Percentiles rank a stretch among this genome's conserved stretches.
Evolutionary conservation across 129 eudicot genomes (phyloP).

Genomic region (Gnaphalium uliginosum): DNA sequence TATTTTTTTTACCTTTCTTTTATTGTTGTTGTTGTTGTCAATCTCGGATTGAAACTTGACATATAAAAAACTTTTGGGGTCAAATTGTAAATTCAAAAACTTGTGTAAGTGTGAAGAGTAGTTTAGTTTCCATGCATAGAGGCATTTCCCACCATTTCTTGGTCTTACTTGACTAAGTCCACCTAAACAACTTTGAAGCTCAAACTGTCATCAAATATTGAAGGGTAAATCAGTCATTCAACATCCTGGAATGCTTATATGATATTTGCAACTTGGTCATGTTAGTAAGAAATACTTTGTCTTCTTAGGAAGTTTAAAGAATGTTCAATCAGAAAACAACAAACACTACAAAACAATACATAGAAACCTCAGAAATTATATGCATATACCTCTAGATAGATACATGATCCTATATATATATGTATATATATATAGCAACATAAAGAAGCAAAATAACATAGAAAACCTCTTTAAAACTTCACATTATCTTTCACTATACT

Average conservation of each 20-base stretch:
- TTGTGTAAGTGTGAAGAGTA: conserved; percentile 2
- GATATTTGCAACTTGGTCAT: conserved; percentile 32
- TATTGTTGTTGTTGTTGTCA: too few relatives aligned
- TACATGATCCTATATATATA: conserved; percentile 20
- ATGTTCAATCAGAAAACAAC: conserved; percentile 39
- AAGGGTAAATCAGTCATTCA: conserved; percentile 39
- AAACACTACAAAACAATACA: conserved; percentile 48
- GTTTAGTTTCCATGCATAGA: conserved; percentile 29
- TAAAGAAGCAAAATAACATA: conserved; percentile 33
- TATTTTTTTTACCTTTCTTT: neutral
- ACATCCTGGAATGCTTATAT: conserved; percentile 20
- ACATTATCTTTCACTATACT: conserved; percentile 12
- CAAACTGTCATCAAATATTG: conserved; percentile 17
- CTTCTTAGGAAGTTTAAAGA: conserved; percentile 27
- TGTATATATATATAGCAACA: conserved; percentile 21
- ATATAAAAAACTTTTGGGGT: conserved; percentile 9
- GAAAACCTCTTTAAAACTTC: conserved; percentile 25
- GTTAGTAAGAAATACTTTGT: conserved; percentile 27
- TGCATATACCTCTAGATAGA: conserved; percentile 11
- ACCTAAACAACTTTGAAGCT: conserved; percentile 2
- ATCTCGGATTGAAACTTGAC: neutral
- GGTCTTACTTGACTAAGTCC: conserved; percentile 41
- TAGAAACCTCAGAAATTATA: conserved; percentile 47
- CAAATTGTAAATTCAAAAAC: conserved; percentile 6
- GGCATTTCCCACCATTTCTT: conserved; percentile 26